Evolutionary conservation across 306 rosid species (phyloP).

Genomic region (Inga leiocalycina): DNA sequence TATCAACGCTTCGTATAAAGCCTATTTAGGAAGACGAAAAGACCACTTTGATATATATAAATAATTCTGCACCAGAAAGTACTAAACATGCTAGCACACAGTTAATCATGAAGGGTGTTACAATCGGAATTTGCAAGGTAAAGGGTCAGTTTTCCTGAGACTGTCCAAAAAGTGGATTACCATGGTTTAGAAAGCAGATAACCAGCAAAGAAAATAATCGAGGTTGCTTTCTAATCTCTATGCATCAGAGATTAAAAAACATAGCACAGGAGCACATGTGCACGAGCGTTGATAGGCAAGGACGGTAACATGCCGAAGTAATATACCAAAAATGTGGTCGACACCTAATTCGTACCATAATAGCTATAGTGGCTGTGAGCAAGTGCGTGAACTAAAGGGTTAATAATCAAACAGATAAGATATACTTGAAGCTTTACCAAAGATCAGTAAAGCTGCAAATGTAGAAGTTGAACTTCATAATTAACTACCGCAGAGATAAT

Average conservation of each 20-base stretch:
- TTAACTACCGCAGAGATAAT: neutral
- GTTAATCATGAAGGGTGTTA: neutral
- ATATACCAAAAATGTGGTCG: neutral
- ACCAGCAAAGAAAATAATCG: neutral
- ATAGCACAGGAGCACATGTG: neutral
- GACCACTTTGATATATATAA: slow-evolving; percentile 11
- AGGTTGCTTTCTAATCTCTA: neutral
- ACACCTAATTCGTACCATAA: neutral
- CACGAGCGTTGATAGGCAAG: neutral
- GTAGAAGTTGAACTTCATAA: neutral
- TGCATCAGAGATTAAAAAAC: slow-evolving; percentile 4
- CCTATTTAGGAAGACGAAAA: slow-evolving; percentile 48
- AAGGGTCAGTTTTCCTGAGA: neutral
- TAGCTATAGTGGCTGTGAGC: neutral
- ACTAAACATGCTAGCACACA: slow-evolving; percentile 19
- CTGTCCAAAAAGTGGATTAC: slow-evolving; percentile 5
- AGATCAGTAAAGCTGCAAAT: neutral
- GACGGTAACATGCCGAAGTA: neutral
- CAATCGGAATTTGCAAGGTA: neutral
- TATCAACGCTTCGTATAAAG: slow-evolving; percentile 80
- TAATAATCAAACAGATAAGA: neutral
- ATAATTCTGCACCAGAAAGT: neutral
- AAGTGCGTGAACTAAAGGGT: neutral
- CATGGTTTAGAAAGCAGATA: slow-evolving; percentile 14
- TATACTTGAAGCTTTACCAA: slow-evolving; percentile 9